A percentile compares a stretch with the other conserved stretches of the same genome.
Evolutionary conservation across 2,329 filamentous ascomycete genomes (phyloP).

Genomic region (Triangularia setosa): DNA sequence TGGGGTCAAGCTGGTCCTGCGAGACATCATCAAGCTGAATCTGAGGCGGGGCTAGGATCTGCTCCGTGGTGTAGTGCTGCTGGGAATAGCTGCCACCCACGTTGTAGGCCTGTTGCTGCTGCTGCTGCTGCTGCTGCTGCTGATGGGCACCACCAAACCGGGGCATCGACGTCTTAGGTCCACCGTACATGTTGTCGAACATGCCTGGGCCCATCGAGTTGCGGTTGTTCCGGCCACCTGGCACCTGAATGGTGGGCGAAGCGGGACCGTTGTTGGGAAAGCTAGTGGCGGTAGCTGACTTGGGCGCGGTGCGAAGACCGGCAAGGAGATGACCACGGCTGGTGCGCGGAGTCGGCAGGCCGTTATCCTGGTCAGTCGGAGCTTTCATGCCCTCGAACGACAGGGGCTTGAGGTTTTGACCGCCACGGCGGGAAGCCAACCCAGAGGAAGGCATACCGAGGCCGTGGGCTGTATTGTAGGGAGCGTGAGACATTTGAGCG

Average conservation of each 20-base stretch:
- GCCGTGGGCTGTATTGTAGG: slow-evolving; percentile 66
- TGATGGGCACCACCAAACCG: slow-evolving; percentile 38
- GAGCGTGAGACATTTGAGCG: slow-evolving; percentile 96
- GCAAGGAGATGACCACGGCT: slow-evolving; percentile 93
- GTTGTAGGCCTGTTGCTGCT: slow-evolving; percentile 27
- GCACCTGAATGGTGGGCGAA: slow-evolving; percentile 39
- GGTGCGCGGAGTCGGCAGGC: slow-evolving; percentile 78
- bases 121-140: slow-evolving; percentile 28
- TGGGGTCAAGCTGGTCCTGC: slow-evolving; percentile 76
- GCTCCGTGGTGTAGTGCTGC: slow-evolving; percentile 73
- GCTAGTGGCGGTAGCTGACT: slow-evolving; percentile 69
- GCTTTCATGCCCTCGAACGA: slow-evolving; percentile 71
- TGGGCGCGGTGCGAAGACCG: slow-evolving; percentile 88
- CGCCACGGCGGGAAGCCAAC: slow-evolving; percentile 79
- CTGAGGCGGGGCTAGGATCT: slow-evolving; percentile 79
- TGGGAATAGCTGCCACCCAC: slow-evolving; percentile 30
- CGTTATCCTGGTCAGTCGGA: slow-evolving; percentile 63
- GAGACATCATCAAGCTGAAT: slow-evolving; percentile 68
- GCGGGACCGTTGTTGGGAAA: slow-evolving; percentile 60
- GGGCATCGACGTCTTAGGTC: slow-evolving; percentile 57
- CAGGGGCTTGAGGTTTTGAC: slow-evolving; percentile 84
- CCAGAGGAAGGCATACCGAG: slow-evolving; percentile 69
- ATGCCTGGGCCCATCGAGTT: slow-evolving; percentile 40
- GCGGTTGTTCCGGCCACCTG: slow-evolving; percentile 42
- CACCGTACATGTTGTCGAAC: slow-evolving; percentile 44